A percentile compares a stretch with the other conserved stretches of the same genome.
Evolutionary conservation across 2,329 filamentous ascomycete genomes (phyloP).

Genomic region (Xylariales sp.): DNA sequence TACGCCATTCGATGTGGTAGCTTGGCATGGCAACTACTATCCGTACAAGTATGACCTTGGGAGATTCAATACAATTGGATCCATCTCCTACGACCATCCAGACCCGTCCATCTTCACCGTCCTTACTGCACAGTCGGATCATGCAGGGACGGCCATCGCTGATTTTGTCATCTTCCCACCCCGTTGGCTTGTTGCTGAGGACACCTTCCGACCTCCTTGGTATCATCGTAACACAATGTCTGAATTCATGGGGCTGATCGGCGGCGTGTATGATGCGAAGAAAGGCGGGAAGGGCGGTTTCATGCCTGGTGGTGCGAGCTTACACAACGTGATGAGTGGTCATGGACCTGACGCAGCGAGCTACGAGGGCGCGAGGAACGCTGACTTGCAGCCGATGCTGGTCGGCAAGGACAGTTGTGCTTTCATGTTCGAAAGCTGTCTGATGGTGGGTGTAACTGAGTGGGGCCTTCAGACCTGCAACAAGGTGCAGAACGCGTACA

Average conservation of each 20-base stretch:
- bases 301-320: slow-evolving; percentile 41
- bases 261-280: slow-evolving; percentile 47
- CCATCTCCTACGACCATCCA: slow-evolving; percentile 63
- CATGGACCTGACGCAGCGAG: slow-evolving; percentile 48
- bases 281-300: slow-evolving; percentile 41
- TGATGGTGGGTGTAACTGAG: slow-evolving; percentile 68
- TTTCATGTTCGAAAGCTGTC: slow-evolving; percentile 65
- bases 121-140: slow-evolving; percentile 47
- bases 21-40: slow-evolving; percentile 68
- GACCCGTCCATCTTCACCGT: slow-evolving; percentile 66
- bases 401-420: slow-evolving; percentile 59
- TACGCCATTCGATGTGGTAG: slow-evolving; percentile 64
- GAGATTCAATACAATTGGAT: slow-evolving; percentile 63
- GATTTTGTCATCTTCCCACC: slow-evolving; percentile 62
- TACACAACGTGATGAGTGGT: slow-evolving; percentile 60
- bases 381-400: slow-evolving; percentile 52
- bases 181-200: slow-evolving; percentile 54
- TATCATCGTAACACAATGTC: slow-evolving; percentile 56
- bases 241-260: slow-evolving; percentile 48
- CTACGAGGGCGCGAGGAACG: slow-evolving; percentile 56
- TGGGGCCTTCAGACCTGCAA: slow-evolving; percentile 60
- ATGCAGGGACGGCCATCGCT: slow-evolving; percentile 49
- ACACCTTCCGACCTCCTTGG: slow-evolving; percentile 59
- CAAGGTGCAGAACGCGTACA: slow-evolving; percentile 64
- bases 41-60: slow-evolving; percentile 69